Evolutionary conservation across 257 asterid genomes (phyloP).

Genomic region (Catharanthus roseus): DNA sequence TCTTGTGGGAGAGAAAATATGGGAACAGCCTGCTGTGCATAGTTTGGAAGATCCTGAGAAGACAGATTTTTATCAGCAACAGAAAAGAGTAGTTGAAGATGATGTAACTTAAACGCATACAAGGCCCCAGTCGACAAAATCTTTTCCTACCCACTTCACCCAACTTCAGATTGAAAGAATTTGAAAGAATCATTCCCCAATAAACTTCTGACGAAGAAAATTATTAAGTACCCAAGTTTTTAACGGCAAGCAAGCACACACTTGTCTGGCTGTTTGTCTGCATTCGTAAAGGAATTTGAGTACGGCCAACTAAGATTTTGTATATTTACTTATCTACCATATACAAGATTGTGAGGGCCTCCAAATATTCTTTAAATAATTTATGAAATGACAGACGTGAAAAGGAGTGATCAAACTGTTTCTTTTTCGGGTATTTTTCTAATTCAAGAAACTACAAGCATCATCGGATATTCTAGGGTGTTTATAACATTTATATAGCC

Average conservation of each 20-base stretch:
- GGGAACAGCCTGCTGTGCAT: constrained; percentile 96
- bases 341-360: background rate
- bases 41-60: constrained; percentile 94
- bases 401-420: background rate
- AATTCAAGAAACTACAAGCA: background rate
- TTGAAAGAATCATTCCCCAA: background rate
- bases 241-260: background rate
- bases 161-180: background rate
- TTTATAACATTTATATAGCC: background rate
- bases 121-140: background rate
- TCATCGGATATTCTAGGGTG: background rate
- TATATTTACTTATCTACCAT: too few species aligned
- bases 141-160: background rate
- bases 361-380: background rate
- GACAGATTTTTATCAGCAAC: constrained; percentile 19
- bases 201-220: too few species aligned
- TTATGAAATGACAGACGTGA: background rate
- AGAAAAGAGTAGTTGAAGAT: background rate
- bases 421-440: background rate
- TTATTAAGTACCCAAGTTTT: background rate
- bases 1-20: constrained; percentile 97
- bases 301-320: background rate
- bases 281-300: background rate
- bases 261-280: background rate
- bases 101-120: background rate